Evolutionary conservation across 129 eudicot species (phyloP).

Genomic region (Tagetes erecta): DNA sequence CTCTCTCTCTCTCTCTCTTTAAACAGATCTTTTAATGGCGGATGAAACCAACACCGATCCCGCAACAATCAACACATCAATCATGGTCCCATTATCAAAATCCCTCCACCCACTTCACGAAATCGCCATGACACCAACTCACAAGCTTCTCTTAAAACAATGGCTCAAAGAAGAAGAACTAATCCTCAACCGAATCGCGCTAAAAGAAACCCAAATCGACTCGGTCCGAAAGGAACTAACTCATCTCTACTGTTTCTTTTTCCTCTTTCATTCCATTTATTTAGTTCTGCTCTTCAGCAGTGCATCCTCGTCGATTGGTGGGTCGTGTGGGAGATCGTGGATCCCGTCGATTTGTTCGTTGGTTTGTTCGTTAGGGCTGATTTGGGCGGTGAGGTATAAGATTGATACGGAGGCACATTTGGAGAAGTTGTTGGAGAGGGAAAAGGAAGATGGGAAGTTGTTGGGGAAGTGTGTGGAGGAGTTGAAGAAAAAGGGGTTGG

Average conservation of each 20-base stretch:
- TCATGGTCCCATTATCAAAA: constrained; percentile 52
- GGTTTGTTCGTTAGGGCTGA: constrained; percentile 58
- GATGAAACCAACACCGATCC: constrained; percentile 18
- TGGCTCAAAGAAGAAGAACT: constrained; percentile 94
- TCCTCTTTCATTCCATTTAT: constrained; percentile 75
- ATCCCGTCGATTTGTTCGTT: constrained; percentile 74
- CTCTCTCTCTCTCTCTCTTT: constrained; percentile 18
- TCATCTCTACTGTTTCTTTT: constrained; percentile 79
- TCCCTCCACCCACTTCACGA: constrained; percentile 85
- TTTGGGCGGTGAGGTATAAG: constrained; percentile 87
- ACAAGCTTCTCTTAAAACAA: constrained; percentile 90
- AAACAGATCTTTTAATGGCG: constrained; percentile 20
- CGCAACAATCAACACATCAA: constrained; percentile 25
- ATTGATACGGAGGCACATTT: constrained; percentile 65
- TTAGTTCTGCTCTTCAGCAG: constrained; percentile 63
- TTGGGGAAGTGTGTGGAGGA: constrained; percentile 88
- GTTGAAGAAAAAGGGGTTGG: constrained; percentile 79
- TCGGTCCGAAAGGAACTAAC: constrained; percentile 61
- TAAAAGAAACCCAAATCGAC: constrained; percentile 86
- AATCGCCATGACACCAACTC: constrained; percentile 80
- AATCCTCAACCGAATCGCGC: constrained; percentile 64
- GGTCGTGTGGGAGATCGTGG: constrained; percentile 64
- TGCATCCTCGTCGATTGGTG: constrained; percentile 8
- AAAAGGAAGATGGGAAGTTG: constrained; percentile 72
- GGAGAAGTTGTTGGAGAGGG: constrained; percentile 76